Evolutionary conservation across 1,139 yeast genomes (phyloP).

Genomic region (Fermentozyma sake): DNA sequence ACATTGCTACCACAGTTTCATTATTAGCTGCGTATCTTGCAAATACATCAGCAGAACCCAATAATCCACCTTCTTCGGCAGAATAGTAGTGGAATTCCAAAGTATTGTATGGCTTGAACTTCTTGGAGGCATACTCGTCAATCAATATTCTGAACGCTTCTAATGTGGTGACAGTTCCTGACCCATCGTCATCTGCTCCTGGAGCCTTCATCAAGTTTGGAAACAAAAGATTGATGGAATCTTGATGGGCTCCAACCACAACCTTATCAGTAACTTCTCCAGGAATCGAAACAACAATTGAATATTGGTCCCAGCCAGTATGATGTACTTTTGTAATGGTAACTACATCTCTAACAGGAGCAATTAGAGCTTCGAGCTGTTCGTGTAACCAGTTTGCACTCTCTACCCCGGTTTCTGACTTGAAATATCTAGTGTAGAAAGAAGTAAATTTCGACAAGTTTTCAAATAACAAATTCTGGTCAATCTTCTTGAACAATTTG

Average conservation of each 20-base stretch:
- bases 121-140: constrained; percentile 28
- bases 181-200: constrained; percentile 95
- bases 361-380: constrained; percentile 40
- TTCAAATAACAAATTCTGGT: constrained; percentile 43
- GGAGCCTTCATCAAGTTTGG: constrained; percentile 78
- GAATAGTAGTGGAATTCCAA: constrained; percentile 91
- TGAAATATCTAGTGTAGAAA: constrained; percentile 78
- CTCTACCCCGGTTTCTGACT: constrained; percentile 62
- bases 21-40: constrained; percentile 43
- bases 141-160: constrained; percentile 69
- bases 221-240: constrained; percentile 69
- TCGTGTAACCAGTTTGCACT: constrained; percentile 70
- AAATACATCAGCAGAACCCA: constrained; percentile 83
- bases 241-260: constrained; percentile 88
- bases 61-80: constrained; percentile 90
- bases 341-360: constrained; percentile 32
- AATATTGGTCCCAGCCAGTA: constrained; percentile 42
- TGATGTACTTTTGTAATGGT: constrained; percentile 29
- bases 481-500: constrained; percentile 36
- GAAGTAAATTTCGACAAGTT: constrained; percentile 63
- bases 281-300: constrained; percentile 38
- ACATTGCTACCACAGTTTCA: constrained; percentile 68
- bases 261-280: constrained; percentile 41
- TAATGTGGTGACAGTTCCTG: constrained; percentile 76
- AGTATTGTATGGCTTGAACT: constrained; percentile 60